Evolutionary conservation across 2,329 filamentous ascomycete species (phyloP), one percentile per base, ranked within the genome.

Genomic region (Colletotrichum camelliae): DNA sequence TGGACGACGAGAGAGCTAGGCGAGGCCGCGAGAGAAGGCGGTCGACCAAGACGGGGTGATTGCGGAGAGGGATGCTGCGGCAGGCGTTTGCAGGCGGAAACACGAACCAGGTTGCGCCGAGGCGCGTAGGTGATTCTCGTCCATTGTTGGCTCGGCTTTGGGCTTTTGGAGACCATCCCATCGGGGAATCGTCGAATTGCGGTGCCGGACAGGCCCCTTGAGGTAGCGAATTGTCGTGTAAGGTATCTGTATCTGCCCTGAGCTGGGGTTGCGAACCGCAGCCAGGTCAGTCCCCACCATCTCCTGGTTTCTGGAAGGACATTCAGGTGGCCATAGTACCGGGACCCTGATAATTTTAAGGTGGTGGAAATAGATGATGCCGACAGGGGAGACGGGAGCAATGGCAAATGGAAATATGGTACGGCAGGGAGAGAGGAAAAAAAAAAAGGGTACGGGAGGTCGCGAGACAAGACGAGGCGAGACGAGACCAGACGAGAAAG

Each of bases 291-390:
- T 67, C 73, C 13, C 69, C 73, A 75, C 73, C 29, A 21, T 52
- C 62, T 68, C 61, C 69, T 75, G 73, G 73, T 72, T 64, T 35
- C 73, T 73, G 62, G 69, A 73, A 75, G 57, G 69, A 73, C 57
- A 75, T 75, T 75, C 73, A 75, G 73, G 73, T 75, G 69, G 73
- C 73, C 70, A 73, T 68, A 68, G 73, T 75, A 67, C 60, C 64
- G 64, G 73, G 73, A 73, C 73, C 73, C 73, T 75, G 73, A 75
- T 75, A 73, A 75, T 75, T 58, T 75, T 43, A 73, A 64, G 69
- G 39, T 62, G 73, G 69, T 72, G 69, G 69, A 75, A 75, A 68
- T 75, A 72, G 62, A 75, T 73, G 73, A 67, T 67, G 69, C n/a
- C 10, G 62, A 64, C 69, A 72, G 69, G 73, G 73, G 62, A 48